These are phyloP conservation scores for Rhodotorula toruloides DNA, from an alignment of 768 basidiomycete species.

Conservation along the genomic window DNA sequence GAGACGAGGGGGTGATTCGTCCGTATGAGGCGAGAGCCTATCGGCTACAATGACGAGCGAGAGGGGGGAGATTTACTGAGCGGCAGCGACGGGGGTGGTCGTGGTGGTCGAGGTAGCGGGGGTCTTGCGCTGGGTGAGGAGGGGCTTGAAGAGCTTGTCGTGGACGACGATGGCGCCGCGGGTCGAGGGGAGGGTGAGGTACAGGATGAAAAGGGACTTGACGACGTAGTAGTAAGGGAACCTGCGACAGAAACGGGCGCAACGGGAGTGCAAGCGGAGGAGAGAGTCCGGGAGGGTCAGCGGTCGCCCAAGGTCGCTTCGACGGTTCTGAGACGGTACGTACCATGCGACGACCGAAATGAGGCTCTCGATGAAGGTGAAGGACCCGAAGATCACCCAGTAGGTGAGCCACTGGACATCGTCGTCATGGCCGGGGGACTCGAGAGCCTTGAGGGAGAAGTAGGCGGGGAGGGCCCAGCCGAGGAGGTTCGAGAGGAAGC, in stretches of 20 bases:
- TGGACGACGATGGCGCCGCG: slow-evolving; percentile 86
- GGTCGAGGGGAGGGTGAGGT: slow-evolving; percentile 44
- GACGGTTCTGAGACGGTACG: slow-evolving; percentile 25
- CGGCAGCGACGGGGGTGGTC: not conserved
- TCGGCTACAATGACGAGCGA: too few relatives aligned
- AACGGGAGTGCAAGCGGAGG: not conserved
- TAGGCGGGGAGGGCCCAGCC: slow-evolving; percentile 94
- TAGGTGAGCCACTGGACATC: slow-evolving; percentile 96
- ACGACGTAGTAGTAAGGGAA: slow-evolving; percentile 51
- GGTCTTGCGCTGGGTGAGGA: slow-evolving; percentile 50
- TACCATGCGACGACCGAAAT: slow-evolving; percentile 75
- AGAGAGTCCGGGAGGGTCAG: not conserved
- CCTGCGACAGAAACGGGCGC: slow-evolving; percentile 23
- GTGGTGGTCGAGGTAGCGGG: slow-evolving; percentile 1
- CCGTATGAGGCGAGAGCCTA: too few relatives aligned
- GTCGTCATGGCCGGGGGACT: slow-evolving; percentile 62
- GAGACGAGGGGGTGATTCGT: not conserved
- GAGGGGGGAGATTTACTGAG: slow-evolving; percentile 1
- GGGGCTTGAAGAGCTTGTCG: slow-evolving; percentile 67
- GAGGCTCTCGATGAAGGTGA: slow-evolving; percentile 86
- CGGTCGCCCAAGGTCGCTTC: too few relatives aligned
- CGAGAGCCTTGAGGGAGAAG: slow-evolving; percentile 90
- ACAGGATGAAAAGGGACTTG: slow-evolving; percentile 50
- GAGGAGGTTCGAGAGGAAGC: slow-evolving; percentile 86
- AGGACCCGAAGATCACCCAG: slow-evolving; percentile 87